Base-by-base conservation (phyloP, 352 stramenopile species). In the Phytophthora citricola region DNA sequence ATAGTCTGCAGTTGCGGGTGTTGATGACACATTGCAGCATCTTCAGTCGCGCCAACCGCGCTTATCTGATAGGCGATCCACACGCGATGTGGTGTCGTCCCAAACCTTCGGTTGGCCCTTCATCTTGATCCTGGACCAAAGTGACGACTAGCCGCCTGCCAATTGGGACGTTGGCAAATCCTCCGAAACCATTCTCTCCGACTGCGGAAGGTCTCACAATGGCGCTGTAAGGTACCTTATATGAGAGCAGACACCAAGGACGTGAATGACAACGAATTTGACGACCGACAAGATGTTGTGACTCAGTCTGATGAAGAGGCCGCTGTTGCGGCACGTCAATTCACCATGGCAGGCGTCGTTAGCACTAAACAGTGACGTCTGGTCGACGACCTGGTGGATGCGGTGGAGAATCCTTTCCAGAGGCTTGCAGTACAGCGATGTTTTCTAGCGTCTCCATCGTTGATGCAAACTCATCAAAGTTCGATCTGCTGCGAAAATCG, bases 21-120 rank as follows among this genome's bases (percentile, higher is more conserved):
- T 93, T 91, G 72, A 95, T 92, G 8, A 85, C 83, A 10, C 76
- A 85, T 64, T 94, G 87, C 39, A 95, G 73, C 81, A 94, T 94
- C 59, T 94, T 92, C 20, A 95, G 76, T 6, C 87, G 64, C 11
- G 82, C 84, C 26, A 94, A 85, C 5, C 85, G 84, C 82, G 89
- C 63, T 90, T 20, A 20, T 20, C 17, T 0, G 17, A 20, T 90
- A 31, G 81, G 78, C 40, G 86, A 90, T 3, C 69, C 64, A 6
- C 77, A 46, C 15, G 58, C 15, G 50, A 62, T 24, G 75, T 43
- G 44, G 59, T 31, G 36, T 84, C 75, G 43, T 71, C 62, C 63
- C 71, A 64, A 32, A 36, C n/a, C 60, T 66, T 63, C 31, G 40
- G 3, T 20, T 59, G 56, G 58, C 64, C 55, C 65, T 78, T 78